Conservation (phyloP, 2,329 filamentous ascomycete species). For the Alternaria burnsii region DNA sequence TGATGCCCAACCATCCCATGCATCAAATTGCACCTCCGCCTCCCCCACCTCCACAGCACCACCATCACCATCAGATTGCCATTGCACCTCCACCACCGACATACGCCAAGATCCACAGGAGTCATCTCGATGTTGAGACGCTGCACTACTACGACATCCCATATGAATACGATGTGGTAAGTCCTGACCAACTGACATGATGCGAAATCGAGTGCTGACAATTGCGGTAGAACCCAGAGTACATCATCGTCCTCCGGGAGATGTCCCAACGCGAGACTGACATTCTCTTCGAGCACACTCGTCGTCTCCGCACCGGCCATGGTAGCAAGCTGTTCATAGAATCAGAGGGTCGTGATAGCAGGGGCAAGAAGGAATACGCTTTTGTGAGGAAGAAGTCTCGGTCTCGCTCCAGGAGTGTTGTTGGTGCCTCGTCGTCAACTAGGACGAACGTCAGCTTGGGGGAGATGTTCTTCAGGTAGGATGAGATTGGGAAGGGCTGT, state of each 20-base stretch:
- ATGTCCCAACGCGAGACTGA: slow-evolving; percentile 60
- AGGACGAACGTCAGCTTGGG: slow-evolving; percentile 42
- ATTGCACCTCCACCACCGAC: slow-evolving; percentile 47
- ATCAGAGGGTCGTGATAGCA: slow-evolving; percentile 46
- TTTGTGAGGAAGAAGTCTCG: slow-evolving; percentile 52
- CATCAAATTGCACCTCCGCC: slow-evolving; percentile 21
- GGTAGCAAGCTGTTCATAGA: slow-evolving; percentile 54
- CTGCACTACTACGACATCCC: slow-evolving; percentile 59
- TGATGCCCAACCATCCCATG: slow-evolving; percentile 44
- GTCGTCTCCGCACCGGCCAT: slow-evolving; percentile 50
- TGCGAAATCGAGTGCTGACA: slow-evolving; percentile 9
- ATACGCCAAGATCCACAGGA: slow-evolving; percentile 58
- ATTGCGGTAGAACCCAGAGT: slow-evolving; percentile 51
- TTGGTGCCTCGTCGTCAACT: slow-evolving; percentile 39
- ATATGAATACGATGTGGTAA: slow-evolving; percentile 58
- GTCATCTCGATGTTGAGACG: slow-evolving; percentile 58
- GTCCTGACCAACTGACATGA: slow-evolving; percentile 24
- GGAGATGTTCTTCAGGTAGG: slow-evolving; percentile 43
- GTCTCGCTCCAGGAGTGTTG: slow-evolving; percentile 43
- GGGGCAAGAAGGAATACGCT: slow-evolving; percentile 55
- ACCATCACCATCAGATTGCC: slow-evolving; percentile 23
- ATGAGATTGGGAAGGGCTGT: not conserved
- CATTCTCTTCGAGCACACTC: slow-evolving; percentile 61
- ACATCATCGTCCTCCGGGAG: slow-evolving; percentile 60
- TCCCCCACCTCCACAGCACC: slow-evolving; percentile 3